Evolutionary conservation across 2,329 filamentous ascomycete species (phyloP).

Genomic region (Fusarium nematophilum): DNA sequence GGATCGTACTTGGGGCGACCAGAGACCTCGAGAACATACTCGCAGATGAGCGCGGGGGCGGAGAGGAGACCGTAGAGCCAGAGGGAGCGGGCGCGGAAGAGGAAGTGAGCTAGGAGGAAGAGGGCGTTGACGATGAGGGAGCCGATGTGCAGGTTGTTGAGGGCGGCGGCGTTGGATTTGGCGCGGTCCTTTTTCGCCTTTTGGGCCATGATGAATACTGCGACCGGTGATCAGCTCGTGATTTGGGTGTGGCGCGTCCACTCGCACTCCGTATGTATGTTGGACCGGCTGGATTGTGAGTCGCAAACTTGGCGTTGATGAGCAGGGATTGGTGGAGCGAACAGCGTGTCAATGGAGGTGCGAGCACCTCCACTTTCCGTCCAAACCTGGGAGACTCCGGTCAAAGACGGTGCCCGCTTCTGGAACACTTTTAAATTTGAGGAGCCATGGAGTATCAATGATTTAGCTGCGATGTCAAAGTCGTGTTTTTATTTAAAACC

Average conservation of each 20-base stretch:
- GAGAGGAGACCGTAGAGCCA: constrained; percentile 79
- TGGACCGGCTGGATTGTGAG: neutral
- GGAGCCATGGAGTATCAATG: too few relatives aligned
- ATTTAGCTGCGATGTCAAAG: too few relatives aligned
- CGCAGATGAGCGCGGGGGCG: constrained; percentile 79
- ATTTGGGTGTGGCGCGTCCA: too few relatives aligned
- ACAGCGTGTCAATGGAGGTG: constrained; percentile 9
- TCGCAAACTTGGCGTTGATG: constrained; percentile 9
- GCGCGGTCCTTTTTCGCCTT: constrained; percentile 76
- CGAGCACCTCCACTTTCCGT: constrained; percentile 26
- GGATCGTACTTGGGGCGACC: constrained; percentile 81
- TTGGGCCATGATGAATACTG: constrained; percentile 63
- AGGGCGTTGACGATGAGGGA: constrained; percentile 76
- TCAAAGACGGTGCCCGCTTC: too few relatives aligned
- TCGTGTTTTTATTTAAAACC: too few relatives aligned
- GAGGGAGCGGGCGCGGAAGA: constrained; percentile 73
- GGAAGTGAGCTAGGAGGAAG: constrained; percentile 79
- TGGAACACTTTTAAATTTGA: too few relatives aligned
- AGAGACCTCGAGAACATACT: constrained; percentile 86
- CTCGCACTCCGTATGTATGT: neutral
- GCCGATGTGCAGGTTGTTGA: constrained; percentile 85
- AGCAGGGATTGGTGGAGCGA: constrained; percentile 10
- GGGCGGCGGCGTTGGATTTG: constrained; percentile 79
- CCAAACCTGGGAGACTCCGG: too few relatives aligned
- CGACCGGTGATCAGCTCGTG: neutral